Evolutionary conservation across 148 eudicot species (phyloP).

Genomic region (Persicaria maculosa): DNA sequence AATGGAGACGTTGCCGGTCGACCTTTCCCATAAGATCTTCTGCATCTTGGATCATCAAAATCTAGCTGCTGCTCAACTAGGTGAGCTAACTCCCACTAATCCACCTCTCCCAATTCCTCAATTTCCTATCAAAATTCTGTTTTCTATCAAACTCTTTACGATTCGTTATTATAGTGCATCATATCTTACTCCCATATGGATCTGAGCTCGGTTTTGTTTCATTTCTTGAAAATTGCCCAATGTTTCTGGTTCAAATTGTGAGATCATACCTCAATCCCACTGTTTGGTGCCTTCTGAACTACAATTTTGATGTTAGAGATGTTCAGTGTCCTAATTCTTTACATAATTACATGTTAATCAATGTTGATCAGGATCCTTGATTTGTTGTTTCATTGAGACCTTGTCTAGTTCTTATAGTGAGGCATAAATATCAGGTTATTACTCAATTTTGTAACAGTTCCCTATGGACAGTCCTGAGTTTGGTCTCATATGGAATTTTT

Average conservation of each 20-base stretch:
- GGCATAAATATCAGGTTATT: too few species aligned
- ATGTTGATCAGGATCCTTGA: too few species aligned
- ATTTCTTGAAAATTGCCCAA: neutral
- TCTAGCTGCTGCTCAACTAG: slow-evolving; percentile 62
- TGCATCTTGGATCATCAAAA: slow-evolving; percentile 62
- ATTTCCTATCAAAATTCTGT: neutral
- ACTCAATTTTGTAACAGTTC: too few species aligned
- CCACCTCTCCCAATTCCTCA: neutral
- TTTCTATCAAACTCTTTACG: too few species aligned
- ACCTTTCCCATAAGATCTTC: slow-evolving; percentile 57
- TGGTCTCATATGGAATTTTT: too few species aligned
- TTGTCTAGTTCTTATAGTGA: too few species aligned
- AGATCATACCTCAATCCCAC: neutral
- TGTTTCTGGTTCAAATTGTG: neutral
- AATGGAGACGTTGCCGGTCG: slow-evolving; percentile 68
- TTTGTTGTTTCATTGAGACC: too few species aligned
- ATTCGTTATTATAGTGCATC: neutral
- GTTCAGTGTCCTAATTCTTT: neutral
- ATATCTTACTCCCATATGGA: neutral
- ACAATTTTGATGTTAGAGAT: neutral
- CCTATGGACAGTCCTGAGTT: too few species aligned
- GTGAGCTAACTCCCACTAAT: slow-evolving; percentile 19
- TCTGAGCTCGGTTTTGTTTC: neutral
- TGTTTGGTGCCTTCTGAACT: neutral
- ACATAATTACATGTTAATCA: too few species aligned